A percentile compares a stretch with the other conserved stretches of the same genome.
phyloP scores from a whole-genome alignment of 352 stramenopile genomes.

The Aphanomyces stellatus region DNA sequence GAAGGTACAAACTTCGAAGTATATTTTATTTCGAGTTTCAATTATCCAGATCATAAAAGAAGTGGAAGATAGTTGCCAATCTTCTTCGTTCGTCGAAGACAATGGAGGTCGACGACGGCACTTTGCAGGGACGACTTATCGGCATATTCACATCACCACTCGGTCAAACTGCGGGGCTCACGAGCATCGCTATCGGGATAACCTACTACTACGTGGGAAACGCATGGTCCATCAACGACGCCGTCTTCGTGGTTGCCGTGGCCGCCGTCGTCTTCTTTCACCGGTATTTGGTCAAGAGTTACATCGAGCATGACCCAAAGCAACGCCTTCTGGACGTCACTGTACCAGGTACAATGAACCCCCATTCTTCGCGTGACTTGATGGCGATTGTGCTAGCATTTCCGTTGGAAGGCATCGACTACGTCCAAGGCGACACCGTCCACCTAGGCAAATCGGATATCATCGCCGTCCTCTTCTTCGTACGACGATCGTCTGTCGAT shows the following conservation, averaged over 20 bases:
- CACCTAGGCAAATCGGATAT: conserved; percentile 50
- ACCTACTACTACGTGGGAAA: conserved; percentile 11
- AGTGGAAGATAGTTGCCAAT: neutral
- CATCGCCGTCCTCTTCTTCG: conserved; percentile 71
- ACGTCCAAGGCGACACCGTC: conserved; percentile 40
- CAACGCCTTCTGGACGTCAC: conserved; percentile 18
- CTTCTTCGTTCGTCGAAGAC: neutral
- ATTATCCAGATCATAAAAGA: too few species aligned
- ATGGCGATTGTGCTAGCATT: conserved; percentile 23
- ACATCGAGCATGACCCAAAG: conserved; percentile 30
- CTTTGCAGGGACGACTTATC: neutral
- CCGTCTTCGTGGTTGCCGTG: conserved; percentile 50
- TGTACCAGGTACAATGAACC: conserved; percentile 14
- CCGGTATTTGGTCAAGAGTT: conserved; percentile 40
- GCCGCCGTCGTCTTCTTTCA: conserved; percentile 44
- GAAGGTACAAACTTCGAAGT: too few species aligned
- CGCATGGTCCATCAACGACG: conserved; percentile 46
- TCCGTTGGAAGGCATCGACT: conserved; percentile 41
- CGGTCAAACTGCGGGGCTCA: neutral
- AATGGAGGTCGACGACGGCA: neutral
- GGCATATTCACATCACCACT: neutral
- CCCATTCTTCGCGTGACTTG: too few species aligned
- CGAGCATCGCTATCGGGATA: neutral
- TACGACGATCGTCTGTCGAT: conserved; percentile 22
- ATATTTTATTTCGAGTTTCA: too few species aligned